phyloP scores from a whole-genome alignment of 1,284 basidiomycete genomes.

The Cryptococcus sp. region DNA sequence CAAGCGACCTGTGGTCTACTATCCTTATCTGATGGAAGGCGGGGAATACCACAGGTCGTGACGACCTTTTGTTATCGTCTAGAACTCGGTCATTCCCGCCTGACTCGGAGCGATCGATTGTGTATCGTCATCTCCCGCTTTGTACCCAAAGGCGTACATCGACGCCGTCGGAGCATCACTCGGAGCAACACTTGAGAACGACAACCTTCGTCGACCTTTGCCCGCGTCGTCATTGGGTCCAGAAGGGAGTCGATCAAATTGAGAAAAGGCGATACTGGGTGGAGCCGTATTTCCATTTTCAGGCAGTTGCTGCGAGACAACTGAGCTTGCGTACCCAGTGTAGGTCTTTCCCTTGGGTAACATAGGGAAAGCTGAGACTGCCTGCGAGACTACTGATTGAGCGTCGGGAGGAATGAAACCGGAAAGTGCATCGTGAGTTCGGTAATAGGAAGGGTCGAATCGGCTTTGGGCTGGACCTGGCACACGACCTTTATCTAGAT shows the following conservation, averaged over 20 bases:
- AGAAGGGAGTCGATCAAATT: conserved; percentile 62
- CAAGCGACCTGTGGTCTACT: no score
- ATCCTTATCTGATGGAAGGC: no score
- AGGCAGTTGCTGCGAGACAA: conserved; percentile 79
- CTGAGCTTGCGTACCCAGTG: conserved; percentile 80
- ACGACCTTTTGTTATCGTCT: conserved; percentile 4
- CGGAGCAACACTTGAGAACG: conserved; percentile 65
- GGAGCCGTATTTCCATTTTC: conserved; percentile 41
- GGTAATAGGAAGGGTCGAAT: conserved; percentile 90
- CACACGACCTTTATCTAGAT: conserved; percentile 56
- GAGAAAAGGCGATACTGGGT: conserved; percentile 68
- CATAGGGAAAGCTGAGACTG: conserved; percentile 70
- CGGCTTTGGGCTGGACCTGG: conserved; percentile 64
- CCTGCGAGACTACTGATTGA: conserved; percentile 88
- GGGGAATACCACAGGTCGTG: not conserved
- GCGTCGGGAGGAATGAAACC: conserved; percentile 87
- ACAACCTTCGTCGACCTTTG: conserved; percentile 53
- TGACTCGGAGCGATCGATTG: conserved; percentile 45
- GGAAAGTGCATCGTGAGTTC: conserved; percentile 86
- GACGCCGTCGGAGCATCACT: conserved; percentile 39
- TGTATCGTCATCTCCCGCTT: conserved; percentile 45
- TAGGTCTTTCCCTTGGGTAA: conserved; percentile 54
- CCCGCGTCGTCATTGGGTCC: not conserved
- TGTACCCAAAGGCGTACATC: conserved; percentile 45
- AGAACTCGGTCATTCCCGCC: conserved; percentile 49